Percentiles rank a stretch among this genome's conserved stretches.
phyloP scores from a whole-genome alignment of 306 rosid species.

The Vicia villosa region DNA sequence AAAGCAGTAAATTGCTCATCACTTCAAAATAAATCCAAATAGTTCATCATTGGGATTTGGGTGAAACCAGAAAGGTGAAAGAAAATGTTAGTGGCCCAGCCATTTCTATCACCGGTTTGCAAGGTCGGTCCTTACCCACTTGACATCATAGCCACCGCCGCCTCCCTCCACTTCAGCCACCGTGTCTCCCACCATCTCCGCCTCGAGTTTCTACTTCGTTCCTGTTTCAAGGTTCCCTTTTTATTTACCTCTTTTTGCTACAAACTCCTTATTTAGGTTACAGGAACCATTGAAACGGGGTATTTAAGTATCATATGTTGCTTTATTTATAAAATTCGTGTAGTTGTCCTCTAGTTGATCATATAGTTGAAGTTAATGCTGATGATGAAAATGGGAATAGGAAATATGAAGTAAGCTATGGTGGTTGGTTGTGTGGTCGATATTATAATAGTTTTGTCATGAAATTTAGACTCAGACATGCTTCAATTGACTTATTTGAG shows the following conservation, averaged over 20 bases:
- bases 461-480: too few relatives aligned
- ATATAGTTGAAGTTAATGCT: conserved; percentile 9
- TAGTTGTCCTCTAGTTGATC: conserved; percentile 29
- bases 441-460: too few relatives aligned
- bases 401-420: not conserved
- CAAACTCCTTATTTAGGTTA: conserved; percentile 1
- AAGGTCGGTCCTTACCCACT: conserved; percentile 19
- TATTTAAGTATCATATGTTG: not conserved
- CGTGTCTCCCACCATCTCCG: conserved; percentile 43
- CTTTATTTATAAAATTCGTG: not conserved
- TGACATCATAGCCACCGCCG: conserved; percentile 51
- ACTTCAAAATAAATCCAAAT: too few relatives aligned
- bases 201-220: conserved; percentile 45
- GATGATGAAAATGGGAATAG: conserved; percentile 12
- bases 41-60: not conserved
- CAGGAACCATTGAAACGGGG: conserved; percentile 5
- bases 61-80: not conserved
- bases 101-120: conserved; percentile 20
- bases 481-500: too few relatives aligned
- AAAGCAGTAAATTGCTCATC: too few relatives aligned
- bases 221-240: conserved; percentile 60
- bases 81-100: not conserved
- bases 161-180: conserved; percentile 59
- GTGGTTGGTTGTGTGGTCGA: too few relatives aligned
- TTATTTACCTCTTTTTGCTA: not conserved